Base-by-base conservation (phyloP, 1,284 basidiomycete genomes). In the Entoloma clypeatum region DNA sequence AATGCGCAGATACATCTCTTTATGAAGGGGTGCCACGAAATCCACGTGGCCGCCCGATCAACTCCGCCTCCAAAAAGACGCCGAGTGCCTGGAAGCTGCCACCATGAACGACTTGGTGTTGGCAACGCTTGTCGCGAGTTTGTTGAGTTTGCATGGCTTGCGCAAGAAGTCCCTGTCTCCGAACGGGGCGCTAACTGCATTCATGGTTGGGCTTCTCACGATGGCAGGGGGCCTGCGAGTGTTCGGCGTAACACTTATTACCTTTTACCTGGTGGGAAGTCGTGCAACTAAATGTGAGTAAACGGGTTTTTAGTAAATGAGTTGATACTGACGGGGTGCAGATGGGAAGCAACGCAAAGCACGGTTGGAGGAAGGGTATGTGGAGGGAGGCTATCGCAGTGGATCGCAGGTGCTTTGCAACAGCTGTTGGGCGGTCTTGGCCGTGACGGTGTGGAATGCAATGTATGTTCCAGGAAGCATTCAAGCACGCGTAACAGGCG, bases 401-500 rank as follows among this genome's bases (percentile, higher is more conserved):
- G 84, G 78, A 9, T 75, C 78, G 60, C 92, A 96, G 64, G 91
- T 93, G 11, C 58, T 92, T 6, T 81, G 79, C 64, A 93, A 92
- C 58, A 86, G 84, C 17, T 69, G 79, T n/a, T 74, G 81, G 7
- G 86, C 84, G 0, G 62, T 88, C 16, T 49, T 81, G 4, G 85
- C 85, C 0, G 72, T 76, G 7, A 56, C 81, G 7, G 45, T 74
- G 0, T 94, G 85, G 90, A 75, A 78, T 54, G 63, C 72, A 26
- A 58, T 68, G 2, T 83, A 78, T 53, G 73, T 71, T 16, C 72
- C 72, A 28, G 49, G 47, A 6, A 67, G 62, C 44, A 51, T 62
- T 2, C 69, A 66, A 23, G 63, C 61, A 3, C 47, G 38, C 9
- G 11, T 62, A 3, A 30, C 51, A 3, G 27, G 55, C 47, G 14